Conservation (phyloP, 192 early-diverging fungal species). For the Lunasporangiospora selenospora region DNA sequence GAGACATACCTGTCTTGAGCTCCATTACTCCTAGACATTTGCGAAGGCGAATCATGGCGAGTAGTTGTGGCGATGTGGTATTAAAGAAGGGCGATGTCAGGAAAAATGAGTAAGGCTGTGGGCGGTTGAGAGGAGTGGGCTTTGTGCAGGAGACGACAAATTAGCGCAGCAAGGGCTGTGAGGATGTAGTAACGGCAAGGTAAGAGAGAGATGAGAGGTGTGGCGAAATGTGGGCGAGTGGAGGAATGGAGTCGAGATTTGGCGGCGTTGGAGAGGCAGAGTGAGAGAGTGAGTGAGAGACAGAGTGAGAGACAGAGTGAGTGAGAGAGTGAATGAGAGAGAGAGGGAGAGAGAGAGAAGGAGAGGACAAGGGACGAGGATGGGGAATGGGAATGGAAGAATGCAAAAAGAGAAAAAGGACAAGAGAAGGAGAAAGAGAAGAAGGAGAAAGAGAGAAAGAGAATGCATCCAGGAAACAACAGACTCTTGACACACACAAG, state of each 20-base stretch:
- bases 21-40: constrained; percentile 43
- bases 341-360: background rate
- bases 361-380: background rate
- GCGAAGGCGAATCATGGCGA: constrained; percentile 37
- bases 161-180: background rate
- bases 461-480: background rate
- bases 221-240: background rate
- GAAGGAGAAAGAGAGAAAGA: background rate
- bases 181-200: background rate
- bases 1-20: constrained; percentile 45
- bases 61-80: background rate
- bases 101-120: background rate
- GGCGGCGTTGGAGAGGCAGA: background rate
- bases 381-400: no score
- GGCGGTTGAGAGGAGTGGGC: background rate
- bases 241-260: background rate
- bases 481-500: background rate
- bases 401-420: background rate
- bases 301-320: background rate
- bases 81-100: no score
- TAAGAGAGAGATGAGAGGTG: background rate
- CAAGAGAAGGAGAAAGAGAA: background rate
- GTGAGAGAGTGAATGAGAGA: background rate
- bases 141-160: no score
- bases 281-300: background rate